Conservation (phyloP, 495 filamentous ascomycete genomes). For the Podospora didyma region DNA sequence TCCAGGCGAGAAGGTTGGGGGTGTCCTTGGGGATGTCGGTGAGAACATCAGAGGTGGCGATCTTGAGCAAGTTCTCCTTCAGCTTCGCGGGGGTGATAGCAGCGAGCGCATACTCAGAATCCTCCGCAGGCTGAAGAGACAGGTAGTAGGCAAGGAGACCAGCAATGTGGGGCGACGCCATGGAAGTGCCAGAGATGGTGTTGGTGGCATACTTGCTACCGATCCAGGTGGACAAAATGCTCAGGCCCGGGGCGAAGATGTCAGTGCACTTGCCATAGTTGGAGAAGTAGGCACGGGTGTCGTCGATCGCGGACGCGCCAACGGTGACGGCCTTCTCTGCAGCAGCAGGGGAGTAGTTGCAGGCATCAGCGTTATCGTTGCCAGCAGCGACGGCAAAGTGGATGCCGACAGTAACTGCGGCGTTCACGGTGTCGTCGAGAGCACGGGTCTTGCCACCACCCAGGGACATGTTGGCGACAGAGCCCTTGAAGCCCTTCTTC, state of each 20-base stretch:
- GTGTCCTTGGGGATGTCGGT: conserved; percentile 82
- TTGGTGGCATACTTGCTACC: conserved; percentile 91
- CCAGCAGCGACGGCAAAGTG: conserved; percentile 98
- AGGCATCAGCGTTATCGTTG: conserved; percentile 97
- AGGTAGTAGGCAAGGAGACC: conserved; percentile 97
- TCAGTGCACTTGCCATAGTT: conserved; percentile 99
- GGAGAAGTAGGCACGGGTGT: conserved; percentile 99
- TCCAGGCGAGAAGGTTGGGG: conserved; percentile 90
- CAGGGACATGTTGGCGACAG: conserved; percentile 97
- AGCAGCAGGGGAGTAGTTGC: conserved; percentile 98
- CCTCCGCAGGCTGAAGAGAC: conserved; percentile 83
- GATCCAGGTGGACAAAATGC: conserved; percentile 97
- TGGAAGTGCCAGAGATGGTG: conserved; percentile 98
- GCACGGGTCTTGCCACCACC: conserved; percentile 92
- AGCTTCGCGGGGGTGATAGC: conserved; percentile 90
- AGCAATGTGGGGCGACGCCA: conserved; percentile 96
- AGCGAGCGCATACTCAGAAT: conserved; percentile 85
- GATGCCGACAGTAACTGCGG: conserved; percentile 82
- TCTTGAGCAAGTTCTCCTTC: conserved; percentile 78
- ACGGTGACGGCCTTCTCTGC: conserved; percentile 93
- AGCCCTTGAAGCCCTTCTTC: conserved; percentile 96
- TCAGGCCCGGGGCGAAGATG: conserved; percentile 96
- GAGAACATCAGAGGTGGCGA: conserved; percentile 78
- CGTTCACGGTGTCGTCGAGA: conserved; percentile 90
- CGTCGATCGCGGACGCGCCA: conserved; percentile 85